Conservation (phyloP, 169 alveolate genomes). For the Pseudocohnilembus persalinus region DNA sequence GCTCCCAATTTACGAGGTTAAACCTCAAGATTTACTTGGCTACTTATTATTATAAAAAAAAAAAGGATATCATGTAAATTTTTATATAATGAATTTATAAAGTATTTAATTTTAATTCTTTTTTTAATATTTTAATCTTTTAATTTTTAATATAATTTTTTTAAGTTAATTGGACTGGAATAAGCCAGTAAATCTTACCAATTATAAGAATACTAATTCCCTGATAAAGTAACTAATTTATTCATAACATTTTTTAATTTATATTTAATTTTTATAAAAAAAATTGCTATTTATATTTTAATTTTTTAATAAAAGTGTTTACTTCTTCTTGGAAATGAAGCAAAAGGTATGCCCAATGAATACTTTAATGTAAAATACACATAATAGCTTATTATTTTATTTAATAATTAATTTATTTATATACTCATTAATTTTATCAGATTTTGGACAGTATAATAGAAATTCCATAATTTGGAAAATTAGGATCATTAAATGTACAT, state of each 20-base stretch:
- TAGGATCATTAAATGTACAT: constrained; percentile 73
- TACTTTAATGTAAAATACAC: constrained; percentile 41
- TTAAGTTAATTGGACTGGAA: constrained; percentile 61
- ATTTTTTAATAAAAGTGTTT: no score
- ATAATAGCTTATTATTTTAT: neutral
- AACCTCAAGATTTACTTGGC: constrained; percentile 59
- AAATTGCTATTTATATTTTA: no score
- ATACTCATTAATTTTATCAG: neutral
- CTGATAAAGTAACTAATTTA: neutral
- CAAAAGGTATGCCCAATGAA: constrained; percentile 74
- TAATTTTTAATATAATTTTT: no score
- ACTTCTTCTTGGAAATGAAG: constrained; percentile 70
- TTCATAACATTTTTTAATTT: constrained; percentile 35
- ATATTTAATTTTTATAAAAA: no score
- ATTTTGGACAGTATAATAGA: constrained; percentile 67
- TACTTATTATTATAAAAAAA: constrained; percentile 61
- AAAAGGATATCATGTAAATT: constrained; percentile 53
- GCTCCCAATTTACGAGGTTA: constrained; percentile 60
- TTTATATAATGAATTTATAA: no score
- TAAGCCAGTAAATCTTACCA: constrained; percentile 67
- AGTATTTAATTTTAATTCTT: no score
- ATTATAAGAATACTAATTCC: constrained; percentile 62
- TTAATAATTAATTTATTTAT: no score
- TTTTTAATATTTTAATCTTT: no score
- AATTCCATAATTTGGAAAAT: constrained; percentile 70